Percentiles rank a stretch among this genome's conserved stretches.
Evolutionary conservation across 257 asterid genomes (phyloP).

Genomic region (Solanum sitiens): DNA sequence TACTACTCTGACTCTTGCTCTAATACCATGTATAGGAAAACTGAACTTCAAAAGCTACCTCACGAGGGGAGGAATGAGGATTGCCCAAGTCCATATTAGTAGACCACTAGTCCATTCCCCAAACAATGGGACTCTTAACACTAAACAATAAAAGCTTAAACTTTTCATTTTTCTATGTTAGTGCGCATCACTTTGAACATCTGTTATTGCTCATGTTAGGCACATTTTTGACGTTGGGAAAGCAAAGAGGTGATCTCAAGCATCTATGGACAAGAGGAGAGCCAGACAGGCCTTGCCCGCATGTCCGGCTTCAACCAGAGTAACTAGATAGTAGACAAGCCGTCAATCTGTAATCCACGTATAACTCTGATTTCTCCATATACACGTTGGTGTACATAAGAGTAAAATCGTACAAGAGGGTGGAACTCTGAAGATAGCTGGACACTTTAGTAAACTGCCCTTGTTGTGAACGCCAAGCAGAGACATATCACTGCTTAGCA

Average conservation of each 20-base stretch:
- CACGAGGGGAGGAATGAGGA: neutral
- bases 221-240: slow-evolving; percentile 58
- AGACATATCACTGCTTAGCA: neutral
- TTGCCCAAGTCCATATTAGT: neutral
- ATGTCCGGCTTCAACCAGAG: slow-evolving; percentile 42
- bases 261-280: slow-evolving; percentile 80
- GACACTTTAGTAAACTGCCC: neutral
- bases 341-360: neutral
- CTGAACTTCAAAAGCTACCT: neutral
- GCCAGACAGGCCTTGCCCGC: slow-evolving; percentile 77
- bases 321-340: neutral
- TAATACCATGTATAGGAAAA: neutral
- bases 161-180: neutral
- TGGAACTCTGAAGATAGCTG: neutral
- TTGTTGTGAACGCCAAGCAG: neutral
- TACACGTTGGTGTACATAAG: neutral
- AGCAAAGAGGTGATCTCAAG: slow-evolving; percentile 75
- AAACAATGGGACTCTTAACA: neutral
- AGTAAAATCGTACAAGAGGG: neutral
- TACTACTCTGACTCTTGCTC: neutral
- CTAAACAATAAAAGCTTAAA: neutral
- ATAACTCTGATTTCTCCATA: neutral
- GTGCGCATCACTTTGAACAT: neutral
- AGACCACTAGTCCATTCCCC: neutral
- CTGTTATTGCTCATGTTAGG: slow-evolving; percentile 34